A percentile compares a stretch with the other conserved stretches of the same genome.
Evolutionary conservation across 805 yeast genomes (phyloP).

Genomic region (Wickerhamomyces silvicola): DNA sequence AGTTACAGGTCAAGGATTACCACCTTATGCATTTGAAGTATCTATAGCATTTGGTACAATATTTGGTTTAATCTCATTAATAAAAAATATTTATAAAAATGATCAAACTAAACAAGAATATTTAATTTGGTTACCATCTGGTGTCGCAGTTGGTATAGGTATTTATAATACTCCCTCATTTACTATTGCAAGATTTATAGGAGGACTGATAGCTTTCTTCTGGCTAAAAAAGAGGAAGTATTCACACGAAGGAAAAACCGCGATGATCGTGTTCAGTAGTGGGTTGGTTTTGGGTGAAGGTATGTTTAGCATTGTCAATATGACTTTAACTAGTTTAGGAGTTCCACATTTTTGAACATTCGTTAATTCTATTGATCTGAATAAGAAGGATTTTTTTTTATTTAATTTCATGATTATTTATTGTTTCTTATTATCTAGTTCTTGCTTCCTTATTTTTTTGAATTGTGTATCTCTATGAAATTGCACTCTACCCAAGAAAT

Average conservation of each 20-base stretch:
- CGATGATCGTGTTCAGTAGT: constrained; percentile 80
- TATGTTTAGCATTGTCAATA: constrained; percentile 71
- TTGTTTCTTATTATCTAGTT: constrained; percentile 22
- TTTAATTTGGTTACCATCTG: constrained; percentile 70
- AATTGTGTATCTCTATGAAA: constrained; percentile 30
- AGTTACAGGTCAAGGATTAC: constrained; percentile 87
- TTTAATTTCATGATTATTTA: too few relatives aligned
- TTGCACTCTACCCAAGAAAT: constrained; percentile 75
- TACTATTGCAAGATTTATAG: constrained; percentile 87
- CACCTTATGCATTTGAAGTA: constrained; percentile 63
- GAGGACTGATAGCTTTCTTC: constrained; percentile 63
- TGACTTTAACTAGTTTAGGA: constrained; percentile 66
- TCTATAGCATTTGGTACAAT: constrained; percentile 55
- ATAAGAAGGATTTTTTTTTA: too few relatives aligned
- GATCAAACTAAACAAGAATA: constrained; percentile 30
- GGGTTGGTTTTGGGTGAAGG: constrained; percentile 96
- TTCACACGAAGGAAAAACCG: constrained; percentile 48
- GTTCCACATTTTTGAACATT: constrained; percentile 48
- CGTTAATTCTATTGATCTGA: background rate
- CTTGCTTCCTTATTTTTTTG: constrained; percentile 31
- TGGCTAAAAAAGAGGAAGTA: constrained; percentile 42
- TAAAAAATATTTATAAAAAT: constrained; percentile 49
- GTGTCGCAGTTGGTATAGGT: constrained; percentile 96
- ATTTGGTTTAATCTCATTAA: constrained; percentile 63
- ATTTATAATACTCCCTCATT: constrained; percentile 91